Conservation (phyloP, 164 flowering plant species). For the Magnolia kwangsiensis region DNA sequence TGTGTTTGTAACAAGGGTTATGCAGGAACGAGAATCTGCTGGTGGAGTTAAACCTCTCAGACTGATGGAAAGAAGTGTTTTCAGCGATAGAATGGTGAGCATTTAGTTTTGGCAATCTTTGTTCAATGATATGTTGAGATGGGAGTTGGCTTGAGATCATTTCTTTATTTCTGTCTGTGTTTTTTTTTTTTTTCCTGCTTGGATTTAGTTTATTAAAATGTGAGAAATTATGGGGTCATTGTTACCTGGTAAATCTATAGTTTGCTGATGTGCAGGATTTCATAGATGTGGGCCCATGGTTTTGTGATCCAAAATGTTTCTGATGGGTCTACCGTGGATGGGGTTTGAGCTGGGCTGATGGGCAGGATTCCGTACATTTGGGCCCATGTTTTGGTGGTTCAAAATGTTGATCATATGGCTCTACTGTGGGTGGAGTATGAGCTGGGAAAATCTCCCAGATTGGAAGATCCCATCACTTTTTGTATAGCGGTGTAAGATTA, state of each 20-base stretch:
- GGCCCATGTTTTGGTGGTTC: too few relatives aligned
- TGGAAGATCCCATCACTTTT: too few relatives aligned
- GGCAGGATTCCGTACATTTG: too few relatives aligned
- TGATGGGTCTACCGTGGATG: too few relatives aligned
- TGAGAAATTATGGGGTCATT: not conserved
- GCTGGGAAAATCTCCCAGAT: too few relatives aligned
- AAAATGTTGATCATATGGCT: too few relatives aligned
- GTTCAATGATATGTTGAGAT: not conserved
- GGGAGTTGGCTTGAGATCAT: not conserved
- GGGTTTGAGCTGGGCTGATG: too few relatives aligned
- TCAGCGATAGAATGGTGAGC: constrained; percentile 94
- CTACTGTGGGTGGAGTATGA: too few relatives aligned
- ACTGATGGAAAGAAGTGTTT: constrained; percentile 97
- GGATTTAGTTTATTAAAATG: not conserved
- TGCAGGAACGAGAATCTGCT: constrained; percentile 96
- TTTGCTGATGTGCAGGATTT: too few relatives aligned
- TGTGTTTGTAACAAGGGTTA: constrained; percentile 92
- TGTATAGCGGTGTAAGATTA: too few relatives aligned
- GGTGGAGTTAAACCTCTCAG: constrained; percentile 84
- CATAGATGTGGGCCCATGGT: too few relatives aligned
- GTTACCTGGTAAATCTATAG: not conserved
- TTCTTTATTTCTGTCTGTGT: not conserved
- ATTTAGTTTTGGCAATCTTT: not conserved
- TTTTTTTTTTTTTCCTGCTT: not conserved
- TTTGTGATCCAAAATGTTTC: too few relatives aligned